A percentile compares a stretch with the other conserved stretches of the same genome.
Conservation (phyloP, 2,329 filamentous ascomycete species). For the Cryphonectria radicalis region DNA sequence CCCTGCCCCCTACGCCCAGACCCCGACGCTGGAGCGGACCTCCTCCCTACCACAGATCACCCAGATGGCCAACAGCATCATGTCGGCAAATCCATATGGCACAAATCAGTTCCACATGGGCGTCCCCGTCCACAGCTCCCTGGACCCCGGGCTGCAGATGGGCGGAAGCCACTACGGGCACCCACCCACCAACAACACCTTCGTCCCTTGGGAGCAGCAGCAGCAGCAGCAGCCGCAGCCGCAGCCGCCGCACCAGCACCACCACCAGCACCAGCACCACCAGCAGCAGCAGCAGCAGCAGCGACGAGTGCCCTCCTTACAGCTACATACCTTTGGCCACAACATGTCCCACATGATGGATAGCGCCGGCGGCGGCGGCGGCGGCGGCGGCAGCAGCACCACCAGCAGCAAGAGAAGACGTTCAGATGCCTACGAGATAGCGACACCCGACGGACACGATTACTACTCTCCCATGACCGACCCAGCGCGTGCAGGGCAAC, state of each 20-base stretch:
- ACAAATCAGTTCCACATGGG: conserved; percentile 23
- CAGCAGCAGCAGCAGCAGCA: conserved; percentile 15
- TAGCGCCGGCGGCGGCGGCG: neutral
- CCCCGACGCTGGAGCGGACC: conserved; percentile 20
- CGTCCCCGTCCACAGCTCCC: conserved; percentile 16
- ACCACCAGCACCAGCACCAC: neutral
- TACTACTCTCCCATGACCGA: conserved; percentile 22
- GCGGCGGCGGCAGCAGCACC: too few species aligned
- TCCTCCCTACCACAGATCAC: conserved; percentile 24
- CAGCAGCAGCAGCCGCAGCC: neutral
- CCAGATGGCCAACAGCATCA: conserved; percentile 21
- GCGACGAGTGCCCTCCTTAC: conserved; percentile 17
- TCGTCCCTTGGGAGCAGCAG: conserved; percentile 21
- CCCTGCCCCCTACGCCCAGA: conserved; percentile 8
- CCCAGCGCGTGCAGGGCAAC: conserved; percentile 12
- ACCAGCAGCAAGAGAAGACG: conserved; percentile 21
- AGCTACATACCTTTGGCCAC: conserved; percentile 15
- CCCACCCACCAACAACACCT: conserved; percentile 9
- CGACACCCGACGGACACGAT: conserved; percentile 14
- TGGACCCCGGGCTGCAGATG: conserved; percentile 18
- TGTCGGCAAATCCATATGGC: conserved; percentile 20
- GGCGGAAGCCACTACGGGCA: conserved; percentile 13
- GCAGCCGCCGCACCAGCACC: too few species aligned
- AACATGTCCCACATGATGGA: conserved; percentile 21
- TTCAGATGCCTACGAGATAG: conserved; percentile 22